Conservation (phyloP, 2,329 filamentous ascomycete genomes). For the Pseudocercospora macadamiae region DNA sequence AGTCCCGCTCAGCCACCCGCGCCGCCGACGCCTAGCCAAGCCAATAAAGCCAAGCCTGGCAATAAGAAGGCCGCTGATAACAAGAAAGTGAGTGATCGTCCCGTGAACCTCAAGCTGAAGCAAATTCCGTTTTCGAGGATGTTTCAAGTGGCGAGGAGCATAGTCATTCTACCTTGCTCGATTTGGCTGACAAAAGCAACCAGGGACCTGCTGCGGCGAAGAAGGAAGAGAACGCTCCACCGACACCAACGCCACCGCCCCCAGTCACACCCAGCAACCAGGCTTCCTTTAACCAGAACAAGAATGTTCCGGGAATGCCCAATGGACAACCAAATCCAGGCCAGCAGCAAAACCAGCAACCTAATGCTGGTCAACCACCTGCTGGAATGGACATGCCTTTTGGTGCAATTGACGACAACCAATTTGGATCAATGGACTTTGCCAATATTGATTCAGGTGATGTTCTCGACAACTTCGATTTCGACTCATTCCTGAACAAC, state of each 20-base stretch:
- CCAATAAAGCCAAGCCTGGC: slow-evolving; percentile 73
- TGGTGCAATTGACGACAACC: slow-evolving; percentile 42
- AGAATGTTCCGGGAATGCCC: slow-evolving; percentile 38
- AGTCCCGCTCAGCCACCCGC: slow-evolving; percentile 56
- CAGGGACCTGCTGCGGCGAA: slow-evolving; percentile 38
- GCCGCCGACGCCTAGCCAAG: slow-evolving; percentile 75
- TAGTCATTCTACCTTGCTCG: too few relatives aligned
- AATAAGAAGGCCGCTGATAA: slow-evolving; percentile 67
- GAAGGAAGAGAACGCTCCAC: slow-evolving; percentile 43
- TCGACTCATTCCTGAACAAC: slow-evolving; percentile 67
- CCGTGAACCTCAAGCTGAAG: background rate
- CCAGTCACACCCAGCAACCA: slow-evolving; percentile 50
- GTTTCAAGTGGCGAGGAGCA: too few relatives aligned
- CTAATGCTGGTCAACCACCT: slow-evolving; percentile 23
- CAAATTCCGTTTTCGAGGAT: too few relatives aligned
- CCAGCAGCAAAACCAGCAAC: slow-evolving; percentile 36
- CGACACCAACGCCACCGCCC: slow-evolving; percentile 53
- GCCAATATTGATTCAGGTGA: slow-evolving; percentile 58
- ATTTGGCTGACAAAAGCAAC: background rate
- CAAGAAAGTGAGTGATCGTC: slow-evolving; percentile 39
- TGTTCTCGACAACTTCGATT: slow-evolving; percentile 70
- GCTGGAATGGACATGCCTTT: slow-evolving; percentile 46
- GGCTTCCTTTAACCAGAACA: slow-evolving; percentile 42
- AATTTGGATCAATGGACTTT: slow-evolving; percentile 46
- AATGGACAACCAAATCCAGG: slow-evolving; percentile 39